Percentiles rank a stretch among this genome's conserved stretches.
Conservation (phyloP, 2,329 filamentous ascomycete genomes). For the Aschersonia sp. region DNA sequence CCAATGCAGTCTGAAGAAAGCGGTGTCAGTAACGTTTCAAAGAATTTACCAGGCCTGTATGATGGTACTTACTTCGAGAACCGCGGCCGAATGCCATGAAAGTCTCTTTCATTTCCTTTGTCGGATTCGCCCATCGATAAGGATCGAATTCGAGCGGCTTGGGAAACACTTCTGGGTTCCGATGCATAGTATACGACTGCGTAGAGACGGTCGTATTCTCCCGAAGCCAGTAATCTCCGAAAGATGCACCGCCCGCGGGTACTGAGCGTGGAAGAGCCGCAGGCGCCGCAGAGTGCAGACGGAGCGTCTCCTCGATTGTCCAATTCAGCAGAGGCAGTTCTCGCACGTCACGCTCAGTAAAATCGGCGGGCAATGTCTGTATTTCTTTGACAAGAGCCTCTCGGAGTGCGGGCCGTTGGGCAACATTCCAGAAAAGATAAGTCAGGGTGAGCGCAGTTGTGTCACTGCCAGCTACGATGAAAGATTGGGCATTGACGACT, state of each 20-base stretch:
- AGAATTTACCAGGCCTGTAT: not conserved
- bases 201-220: slow-evolving; percentile 23
- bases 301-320: slow-evolving; percentile 29
- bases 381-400: slow-evolving; percentile 20
- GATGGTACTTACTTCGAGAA: slow-evolving; percentile 20
- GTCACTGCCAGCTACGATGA: slow-evolving; percentile 36
- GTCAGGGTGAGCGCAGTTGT: slow-evolving; percentile 36
- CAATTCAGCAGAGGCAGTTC: slow-evolving; percentile 24
- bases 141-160: slow-evolving; percentile 17
- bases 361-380: slow-evolving; percentile 14
- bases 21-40: not conserved
- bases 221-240: slow-evolving; percentile 24
- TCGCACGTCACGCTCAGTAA: slow-evolving; percentile 7
- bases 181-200: slow-evolving; percentile 32
- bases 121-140: slow-evolving; percentile 9
- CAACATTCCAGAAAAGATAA: slow-evolving; percentile 28
- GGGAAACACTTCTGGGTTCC: slow-evolving; percentile 22
- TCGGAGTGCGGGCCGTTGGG: slow-evolving; percentile 13
- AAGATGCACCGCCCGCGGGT: slow-evolving; percentile 20
- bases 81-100: slow-evolving; percentile 40
- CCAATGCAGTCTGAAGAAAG: slow-evolving; percentile 29
- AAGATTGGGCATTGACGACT: slow-evolving; percentile 21
- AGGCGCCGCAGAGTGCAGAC: slow-evolving; percentile 26
- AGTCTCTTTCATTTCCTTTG: slow-evolving; percentile 27
- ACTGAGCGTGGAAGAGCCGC: slow-evolving; percentile 23